A percentile compares a stretch with the other conserved stretches of the same genome.
Evolutionary conservation across 2,329 filamentous ascomycete genomes (phyloP).

Genomic region (Pseudocercospora eumusae): DNA sequence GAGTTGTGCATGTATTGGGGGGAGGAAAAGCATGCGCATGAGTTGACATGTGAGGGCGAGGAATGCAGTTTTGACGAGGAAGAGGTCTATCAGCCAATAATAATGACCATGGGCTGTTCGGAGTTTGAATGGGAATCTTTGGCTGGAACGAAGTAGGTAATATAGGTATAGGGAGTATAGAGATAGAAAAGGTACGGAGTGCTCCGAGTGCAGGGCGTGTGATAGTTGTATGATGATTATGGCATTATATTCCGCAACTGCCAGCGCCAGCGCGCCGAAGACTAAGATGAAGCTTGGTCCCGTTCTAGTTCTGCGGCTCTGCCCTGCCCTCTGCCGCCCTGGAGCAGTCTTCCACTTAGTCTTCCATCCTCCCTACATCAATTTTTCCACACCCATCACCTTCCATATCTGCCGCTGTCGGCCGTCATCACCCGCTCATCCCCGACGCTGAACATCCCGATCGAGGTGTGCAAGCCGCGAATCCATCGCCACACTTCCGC

Average conservation of each 20-base stretch:
- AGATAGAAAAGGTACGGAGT: too few species aligned
- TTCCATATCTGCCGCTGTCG: too few species aligned
- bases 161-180: too few species aligned
- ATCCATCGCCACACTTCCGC: slow-evolving; percentile 4
- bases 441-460: neutral
- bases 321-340: neutral
- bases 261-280: neutral
- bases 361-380: slow-evolving; percentile 9
- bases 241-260: neutral
- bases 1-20: neutral
- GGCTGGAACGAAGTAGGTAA: too few species aligned
- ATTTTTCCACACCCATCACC: neutral
- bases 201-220: too few species aligned
- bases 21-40: too few species aligned
- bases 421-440: too few species aligned
- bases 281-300: neutral
- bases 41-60: neutral
- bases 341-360: too few species aligned
- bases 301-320: neutral
- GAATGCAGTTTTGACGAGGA: neutral
- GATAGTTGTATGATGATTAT: neutral
- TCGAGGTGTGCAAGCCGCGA: neutral
- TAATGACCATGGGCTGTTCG: too few species aligned
- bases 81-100: neutral
- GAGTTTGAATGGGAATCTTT: neutral